Evolutionary conservation across 805 yeast genomes (phyloP).

Genomic region (Lipomyces anomalus): DNA sequence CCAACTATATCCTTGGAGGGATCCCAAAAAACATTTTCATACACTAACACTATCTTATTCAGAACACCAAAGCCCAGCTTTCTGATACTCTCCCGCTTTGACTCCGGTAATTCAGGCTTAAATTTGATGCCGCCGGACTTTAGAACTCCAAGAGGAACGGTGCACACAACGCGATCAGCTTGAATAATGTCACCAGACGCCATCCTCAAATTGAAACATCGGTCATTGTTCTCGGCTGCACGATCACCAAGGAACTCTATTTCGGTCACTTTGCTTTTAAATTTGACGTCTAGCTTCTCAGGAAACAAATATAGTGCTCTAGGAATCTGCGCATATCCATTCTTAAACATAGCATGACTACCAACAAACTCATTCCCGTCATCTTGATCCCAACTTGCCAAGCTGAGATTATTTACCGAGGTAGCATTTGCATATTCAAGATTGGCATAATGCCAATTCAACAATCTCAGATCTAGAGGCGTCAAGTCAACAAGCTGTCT

Average conservation of each 20-base stretch:
- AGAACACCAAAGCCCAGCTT: conserved; percentile 38
- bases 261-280: conserved; percentile 36
- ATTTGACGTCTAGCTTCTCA: conserved; percentile 37
- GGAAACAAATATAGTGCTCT: conserved; percentile 38
- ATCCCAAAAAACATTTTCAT: conserved; percentile 39
- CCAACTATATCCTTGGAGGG: conserved; percentile 31
- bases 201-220: conserved; percentile 25
- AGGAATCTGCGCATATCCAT: conserved; percentile 35
- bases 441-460: conserved; percentile 40
- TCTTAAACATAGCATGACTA: conserved; percentile 35
- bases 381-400: conserved; percentile 40
- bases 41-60: conserved; percentile 37
- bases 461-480: conserved; percentile 33
- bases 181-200: conserved; percentile 39
- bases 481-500: conserved; percentile 32
- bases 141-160: conserved; percentile 40
- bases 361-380: conserved; percentile 39
- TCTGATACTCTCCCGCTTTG: conserved; percentile 38
- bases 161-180: conserved; percentile 38
- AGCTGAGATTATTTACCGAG: conserved; percentile 32
- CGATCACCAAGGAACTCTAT: conserved; percentile 36
- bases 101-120: conserved; percentile 39
- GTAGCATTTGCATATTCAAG: conserved; percentile 37
- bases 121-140: conserved; percentile 37
- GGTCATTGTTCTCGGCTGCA: conserved; percentile 21